Base-by-base conservation (phyloP, 2,329 filamentous ascomycete species). In the Scorias spongiosa region DNA sequence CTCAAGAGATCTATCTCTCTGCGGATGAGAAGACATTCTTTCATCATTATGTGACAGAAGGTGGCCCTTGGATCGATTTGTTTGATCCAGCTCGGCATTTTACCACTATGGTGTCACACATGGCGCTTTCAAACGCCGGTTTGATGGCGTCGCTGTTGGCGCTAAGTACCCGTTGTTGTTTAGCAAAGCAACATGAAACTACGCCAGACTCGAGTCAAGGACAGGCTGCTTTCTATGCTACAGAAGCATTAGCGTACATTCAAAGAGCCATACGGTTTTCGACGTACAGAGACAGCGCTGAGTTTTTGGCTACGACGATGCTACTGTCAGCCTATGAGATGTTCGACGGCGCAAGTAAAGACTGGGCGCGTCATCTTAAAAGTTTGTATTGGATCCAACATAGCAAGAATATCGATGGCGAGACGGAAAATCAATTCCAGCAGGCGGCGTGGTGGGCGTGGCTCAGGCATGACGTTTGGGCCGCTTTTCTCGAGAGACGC, bases 301-400 rank as follows among this genome's bases (percentile, higher is more conserved):
- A 80, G 52, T 62, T 81, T 0, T 65, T 78, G 26, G 70, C 72
- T 0, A 80, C 75, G 0, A 70, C 74, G 0, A 60, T 80, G 0
- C 65, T 79, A 12, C 73, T 80, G 28, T 77, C 73, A 10, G 75
- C 74, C 0, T 80, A 80, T 49, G 76, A 80, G 57, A 80, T 80
- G 76, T 69, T 80, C n/a, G 72, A 77, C 42, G 71, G 69, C 2
- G 69, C 69, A 5, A 67, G 69, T 14, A 56, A 71, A 57, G 69
- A 67, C 39, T 80, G 77, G 76, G 72, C 80, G 47, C 63, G 74
- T 2, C 76, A 81, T 53, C 62, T 80, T 0, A 74, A 78, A 52
- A 76, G 76, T 0, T 74, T 79, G 0, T 81, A 80, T 49, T 79
- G 76, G 72, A 80, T 80, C 12, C 71, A 79, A 45, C 63, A 75